Evolutionary conservation across 1,284 basidiomycete species (phyloP), one percentile per base, ranked within the genome.

Genomic region (Ceratobasidium sp.): DNA sequence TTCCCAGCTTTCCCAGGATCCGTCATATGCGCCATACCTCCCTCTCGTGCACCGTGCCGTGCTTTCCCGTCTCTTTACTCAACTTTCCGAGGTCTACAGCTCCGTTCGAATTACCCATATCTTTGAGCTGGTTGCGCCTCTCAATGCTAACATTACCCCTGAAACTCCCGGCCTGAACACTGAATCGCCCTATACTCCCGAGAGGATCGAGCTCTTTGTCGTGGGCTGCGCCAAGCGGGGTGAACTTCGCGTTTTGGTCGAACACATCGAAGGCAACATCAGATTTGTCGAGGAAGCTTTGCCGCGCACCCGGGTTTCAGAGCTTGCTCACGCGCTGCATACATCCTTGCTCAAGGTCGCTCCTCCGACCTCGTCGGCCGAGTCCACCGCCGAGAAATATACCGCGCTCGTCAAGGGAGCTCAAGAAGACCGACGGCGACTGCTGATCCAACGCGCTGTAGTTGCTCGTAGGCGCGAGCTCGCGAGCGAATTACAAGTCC

Each of bases 31-130:
- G 0, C 86, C 90, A 0, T 99, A 99, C 79, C 87, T 97, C 60
- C 87, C 92, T 47, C 91, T 96, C 70, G 87, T 99, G 64, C 92
- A 94, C 77, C 92, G 91, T 72, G 96, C 96, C 56, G 86, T 98
- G 29, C 88, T 98, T 72, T 95, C 94, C 3, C 91, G 95, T 40
- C 86, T 99, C n/a, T 89, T 99, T 74, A 90, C 90, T 68, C 94
- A 97, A 80, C 89, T 98, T 65, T 92, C 93, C 6, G 92, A 98
- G 78, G 92, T 99, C 20, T 98, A 99, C 81, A 91, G 91, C 56
- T 90, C 91, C 10, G 90, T 99, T 82, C 91, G 90, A 75, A 87
- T 96, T 71, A 81, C 81, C 71, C 88, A 89, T 74, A 82, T 97
- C 47, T 84, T 93, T 62, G 83, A 87, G 35, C 87, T 98, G 72